These are phyloP conservation scores for Penicillium sp. DNA, from an alignment of 2,329 filamentous ascomycete species.

Conservation along the genomic window DNA sequence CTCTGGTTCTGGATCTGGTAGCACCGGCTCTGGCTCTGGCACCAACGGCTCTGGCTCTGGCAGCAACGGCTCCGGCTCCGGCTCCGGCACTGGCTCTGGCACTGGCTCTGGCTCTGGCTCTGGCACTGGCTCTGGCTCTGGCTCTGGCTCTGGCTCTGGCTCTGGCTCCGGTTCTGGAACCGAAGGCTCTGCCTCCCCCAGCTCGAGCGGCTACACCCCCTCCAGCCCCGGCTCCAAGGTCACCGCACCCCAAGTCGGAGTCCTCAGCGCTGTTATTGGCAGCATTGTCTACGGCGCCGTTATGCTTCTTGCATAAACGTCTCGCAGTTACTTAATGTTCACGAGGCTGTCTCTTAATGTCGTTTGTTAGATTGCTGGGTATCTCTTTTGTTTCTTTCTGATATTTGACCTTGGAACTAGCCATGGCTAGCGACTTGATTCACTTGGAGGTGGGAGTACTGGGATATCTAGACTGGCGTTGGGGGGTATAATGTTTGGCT, in stretches of 20 bases:
- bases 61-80: constrained; percentile 3
- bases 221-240: constrained; percentile 31
- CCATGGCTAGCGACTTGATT: constrained; percentile 7
- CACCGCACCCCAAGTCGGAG: constrained; percentile 19
- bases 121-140: background rate
- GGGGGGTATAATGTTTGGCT: constrained; percentile 7
- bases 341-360: constrained; percentile 8
- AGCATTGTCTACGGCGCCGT: constrained; percentile 16
- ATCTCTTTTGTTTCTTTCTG: background rate
- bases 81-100: background rate
- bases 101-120: background rate
- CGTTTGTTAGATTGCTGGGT: constrained; percentile 1
- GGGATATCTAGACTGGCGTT: constrained; percentile 14
- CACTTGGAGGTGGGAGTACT: background rate
- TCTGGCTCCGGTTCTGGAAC: background rate
- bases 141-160: background rate
- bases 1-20: too few species aligned
- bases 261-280: constrained; percentile 3
- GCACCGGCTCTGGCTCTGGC: background rate
- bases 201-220: constrained; percentile 17
- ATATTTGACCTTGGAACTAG: background rate
- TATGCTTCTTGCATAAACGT: constrained; percentile 28
- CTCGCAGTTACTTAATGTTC: constrained; percentile 4
- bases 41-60: background rate
- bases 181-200: constrained; percentile 9